Conservation (phyloP, 352 stramenopile species). For the Globisporangium emineosum region DNA sequence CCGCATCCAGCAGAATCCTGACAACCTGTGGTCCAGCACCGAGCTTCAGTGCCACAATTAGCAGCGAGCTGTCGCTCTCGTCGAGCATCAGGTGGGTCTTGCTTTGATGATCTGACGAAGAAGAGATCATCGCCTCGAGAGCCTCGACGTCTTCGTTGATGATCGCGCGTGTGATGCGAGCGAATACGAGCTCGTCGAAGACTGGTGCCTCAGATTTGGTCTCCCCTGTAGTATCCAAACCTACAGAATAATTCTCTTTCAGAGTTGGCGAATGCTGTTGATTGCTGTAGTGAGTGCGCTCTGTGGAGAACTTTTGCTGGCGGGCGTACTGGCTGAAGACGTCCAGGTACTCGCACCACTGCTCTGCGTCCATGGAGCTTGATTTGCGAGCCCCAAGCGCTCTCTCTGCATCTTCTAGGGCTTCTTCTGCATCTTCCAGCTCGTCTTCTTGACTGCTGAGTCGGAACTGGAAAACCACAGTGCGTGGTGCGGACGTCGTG, state of each 20-base stretch:
- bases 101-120: background rate
- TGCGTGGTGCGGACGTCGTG: constrained; percentile 27
- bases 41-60: constrained; percentile 43
- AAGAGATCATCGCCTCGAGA: constrained; percentile 20
- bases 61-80: constrained; percentile 44
- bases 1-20: constrained; percentile 26
- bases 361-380: constrained; percentile 21
- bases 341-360: constrained; percentile 52
- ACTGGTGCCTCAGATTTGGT: background rate
- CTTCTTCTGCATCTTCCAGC: background rate
- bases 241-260: background rate
- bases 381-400: background rate
- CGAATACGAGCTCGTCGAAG: constrained; percentile 14
- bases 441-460: background rate
- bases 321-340: constrained; percentile 43
- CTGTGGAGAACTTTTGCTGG: constrained; percentile 1
- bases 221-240: background rate
- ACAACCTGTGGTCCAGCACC: constrained; percentile 29
- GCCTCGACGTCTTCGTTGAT: constrained; percentile 17
- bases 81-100: constrained; percentile 22
- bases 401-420: constrained; percentile 4
- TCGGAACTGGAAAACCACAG: constrained; percentile 48
- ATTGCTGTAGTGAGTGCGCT: constrained; percentile 10
- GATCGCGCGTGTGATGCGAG: constrained; percentile 27
- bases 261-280: constrained; percentile 13